Evolutionary conservation across 176 grass and related monocot genomes (phyloP).

Genomic region (Rhipidocladum racemiflorum): DNA sequence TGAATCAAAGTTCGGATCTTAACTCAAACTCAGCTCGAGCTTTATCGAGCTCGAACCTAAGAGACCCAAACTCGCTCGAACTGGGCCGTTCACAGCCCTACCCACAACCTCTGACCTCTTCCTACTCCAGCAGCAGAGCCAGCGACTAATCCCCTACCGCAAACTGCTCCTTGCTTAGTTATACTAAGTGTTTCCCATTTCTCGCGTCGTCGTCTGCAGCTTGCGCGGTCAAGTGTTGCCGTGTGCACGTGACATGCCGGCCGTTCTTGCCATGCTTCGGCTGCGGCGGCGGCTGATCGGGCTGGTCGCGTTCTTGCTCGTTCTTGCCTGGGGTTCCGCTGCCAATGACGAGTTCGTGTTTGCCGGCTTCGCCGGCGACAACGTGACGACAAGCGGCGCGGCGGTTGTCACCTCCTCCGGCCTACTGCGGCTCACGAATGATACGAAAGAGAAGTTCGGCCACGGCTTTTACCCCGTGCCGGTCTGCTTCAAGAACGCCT

Average conservation of each 20-base stretch:
- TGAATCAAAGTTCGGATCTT: no score
- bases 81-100: no score
- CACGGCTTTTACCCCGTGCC: slow-evolving; percentile 52
- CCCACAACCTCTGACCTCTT: neutral
- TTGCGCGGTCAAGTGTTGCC: neutral
- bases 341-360: slow-evolving; percentile 19
- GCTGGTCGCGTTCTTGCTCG: neutral
- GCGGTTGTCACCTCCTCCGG: slow-evolving; percentile 38
- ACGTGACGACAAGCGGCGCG: slow-evolving; percentile 17
- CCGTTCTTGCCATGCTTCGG: neutral
- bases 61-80: no score
- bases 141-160: neutral
- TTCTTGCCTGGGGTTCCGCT: neutral
- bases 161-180: neutral
- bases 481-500: slow-evolving; percentile 33
- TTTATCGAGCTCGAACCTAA: no score
- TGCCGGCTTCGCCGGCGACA: slow-evolving; percentile 34
- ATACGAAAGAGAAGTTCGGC: slow-evolving; percentile 37
- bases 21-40: no score
- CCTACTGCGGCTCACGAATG: slow-evolving; percentile 52
- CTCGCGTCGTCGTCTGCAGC: neutral
- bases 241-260: neutral
- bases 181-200: neutral
- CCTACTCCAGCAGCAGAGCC: neutral
- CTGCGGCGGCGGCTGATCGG: neutral